Percentiles rank a stretch among this genome's conserved stretches.
These are phyloP conservation scores for Tuber umbilicatum DNA, from an alignment of 495 filamentous ascomycete species.

Conservation along the genomic window DNA sequence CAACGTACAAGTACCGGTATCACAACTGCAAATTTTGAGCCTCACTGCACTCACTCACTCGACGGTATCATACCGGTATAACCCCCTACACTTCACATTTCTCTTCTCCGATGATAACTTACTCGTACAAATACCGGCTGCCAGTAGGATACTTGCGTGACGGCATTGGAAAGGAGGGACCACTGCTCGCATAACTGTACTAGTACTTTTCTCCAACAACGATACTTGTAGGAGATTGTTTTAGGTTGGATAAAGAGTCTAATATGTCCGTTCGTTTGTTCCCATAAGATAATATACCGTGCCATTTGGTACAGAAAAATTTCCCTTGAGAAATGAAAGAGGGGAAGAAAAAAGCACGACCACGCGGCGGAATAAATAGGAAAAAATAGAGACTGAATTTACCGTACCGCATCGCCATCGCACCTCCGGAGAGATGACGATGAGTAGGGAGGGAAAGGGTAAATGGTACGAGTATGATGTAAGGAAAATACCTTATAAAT, in stretches of 20 bases:
- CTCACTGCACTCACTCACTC: neutral
- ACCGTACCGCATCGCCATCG: neutral
- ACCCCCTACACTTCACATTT: neutral
- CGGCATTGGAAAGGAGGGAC: neutral
- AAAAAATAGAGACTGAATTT: neutral
- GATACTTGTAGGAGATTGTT: neutral
- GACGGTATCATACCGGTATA: neutral
- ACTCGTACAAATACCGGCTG: no score
- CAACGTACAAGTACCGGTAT: neutral
- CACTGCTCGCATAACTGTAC: neutral
- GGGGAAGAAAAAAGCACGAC: conserved; percentile 12
- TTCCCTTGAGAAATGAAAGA: neutral
- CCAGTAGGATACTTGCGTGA: neutral
- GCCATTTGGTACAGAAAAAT: neutral
- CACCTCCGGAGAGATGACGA: neutral
- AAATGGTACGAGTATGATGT: neutral
- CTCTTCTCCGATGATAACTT: neutral
- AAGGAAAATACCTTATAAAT: conserved; percentile 1
- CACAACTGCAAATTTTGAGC: neutral
- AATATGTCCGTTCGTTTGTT: neutral
- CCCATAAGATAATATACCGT: neutral
- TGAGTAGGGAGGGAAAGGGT: neutral
- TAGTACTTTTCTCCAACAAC: neutral
- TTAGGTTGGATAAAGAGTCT: neutral
- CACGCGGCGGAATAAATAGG: conserved; percentile 9